Evolutionary conservation across 2,329 filamentous ascomycete species (phyloP).

Genomic region (Didymella pinodella): DNA sequence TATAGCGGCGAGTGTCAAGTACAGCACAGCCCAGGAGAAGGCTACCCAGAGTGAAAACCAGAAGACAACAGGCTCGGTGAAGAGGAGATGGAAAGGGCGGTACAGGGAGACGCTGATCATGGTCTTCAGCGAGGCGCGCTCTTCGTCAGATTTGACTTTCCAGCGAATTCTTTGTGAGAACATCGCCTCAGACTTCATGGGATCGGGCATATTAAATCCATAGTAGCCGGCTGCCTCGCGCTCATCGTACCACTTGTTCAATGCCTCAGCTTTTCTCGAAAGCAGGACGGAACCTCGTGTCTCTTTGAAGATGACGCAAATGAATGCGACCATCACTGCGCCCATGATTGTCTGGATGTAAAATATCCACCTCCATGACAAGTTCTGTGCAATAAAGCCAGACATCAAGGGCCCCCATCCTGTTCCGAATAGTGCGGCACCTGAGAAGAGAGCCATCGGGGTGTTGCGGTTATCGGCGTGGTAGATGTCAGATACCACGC

Average conservation of each 20-base stretch:
- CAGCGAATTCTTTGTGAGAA: constrained; percentile 71
- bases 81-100: constrained; percentile 78
- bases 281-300: constrained; percentile 83
- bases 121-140: constrained; percentile 70
- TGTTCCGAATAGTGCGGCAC: constrained; percentile 77
- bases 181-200: constrained; percentile 35
- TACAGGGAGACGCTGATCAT: constrained; percentile 79
- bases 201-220: constrained; percentile 59
- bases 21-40: constrained; percentile 89
- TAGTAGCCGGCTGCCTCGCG: constrained; percentile 71
- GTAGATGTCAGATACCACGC: constrained; percentile 88
- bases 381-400: constrained; percentile 71
- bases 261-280: constrained; percentile 72
- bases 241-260: constrained; percentile 82
- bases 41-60: constrained; percentile 90
- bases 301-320: constrained; percentile 78
- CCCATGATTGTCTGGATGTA: constrained; percentile 81
- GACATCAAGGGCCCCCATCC: constrained; percentile 78
- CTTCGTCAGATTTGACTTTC: constrained; percentile 80
- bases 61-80: constrained; percentile 81
- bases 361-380: constrained; percentile 86
- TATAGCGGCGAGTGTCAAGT: constrained; percentile 82
- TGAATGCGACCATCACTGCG: constrained; percentile 67
- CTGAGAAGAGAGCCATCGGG: constrained; percentile 90
- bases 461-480: constrained; percentile 80